A percentile compares a stretch with the other conserved stretches of the same genome.
Evolutionary conservation across 2,329 filamentous ascomycete genomes (phyloP).

Genomic region (Aspergillus aculeatus): DNA sequence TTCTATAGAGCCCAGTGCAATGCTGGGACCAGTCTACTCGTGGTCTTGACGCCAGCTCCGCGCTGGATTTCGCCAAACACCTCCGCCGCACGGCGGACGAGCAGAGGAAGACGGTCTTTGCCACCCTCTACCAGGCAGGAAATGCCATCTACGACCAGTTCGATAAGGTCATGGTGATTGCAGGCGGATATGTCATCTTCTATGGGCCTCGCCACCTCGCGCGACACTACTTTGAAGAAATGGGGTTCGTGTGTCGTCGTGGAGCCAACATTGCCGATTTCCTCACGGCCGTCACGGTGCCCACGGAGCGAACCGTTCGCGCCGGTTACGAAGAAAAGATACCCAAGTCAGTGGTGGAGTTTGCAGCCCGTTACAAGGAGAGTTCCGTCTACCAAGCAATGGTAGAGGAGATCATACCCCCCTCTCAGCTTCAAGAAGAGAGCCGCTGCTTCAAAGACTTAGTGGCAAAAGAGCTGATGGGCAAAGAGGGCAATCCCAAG

Average conservation of each 20-base stretch:
- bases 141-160: slow-evolving; percentile 68
- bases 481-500: slow-evolving; percentile 28
- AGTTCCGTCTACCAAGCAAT: slow-evolving; percentile 47
- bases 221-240: slow-evolving; percentile 59
- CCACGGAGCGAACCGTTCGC: slow-evolving; percentile 46
- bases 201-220: slow-evolving; percentile 58
- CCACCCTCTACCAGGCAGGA: slow-evolving; percentile 67
- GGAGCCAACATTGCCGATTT: slow-evolving; percentile 65
- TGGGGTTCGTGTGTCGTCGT: slow-evolving; percentile 62
- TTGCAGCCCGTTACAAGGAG: slow-evolving; percentile 52
- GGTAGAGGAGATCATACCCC: slow-evolving; percentile 24
- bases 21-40: slow-evolving; percentile 68
- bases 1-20: slow-evolving; percentile 48
- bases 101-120: slow-evolving; percentile 57
- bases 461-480: slow-evolving; percentile 25
- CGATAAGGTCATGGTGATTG: slow-evolving; percentile 67
- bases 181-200: slow-evolving; percentile 63
- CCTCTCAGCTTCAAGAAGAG: too few relatives aligned
- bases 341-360: slow-evolving; percentile 37
- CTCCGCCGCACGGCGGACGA: slow-evolving; percentile 61
- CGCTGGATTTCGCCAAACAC: slow-evolving; percentile 55
- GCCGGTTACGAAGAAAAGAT: slow-evolving; percentile 31
- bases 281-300: slow-evolving; percentile 62
- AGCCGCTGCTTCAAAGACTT: slow-evolving; percentile 6
- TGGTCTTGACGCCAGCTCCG: slow-evolving; percentile 64